Base-by-base conservation (phyloP, 2,329 filamentous ascomycete genomes). In the Thielaviopsis cerberus region DNA sequence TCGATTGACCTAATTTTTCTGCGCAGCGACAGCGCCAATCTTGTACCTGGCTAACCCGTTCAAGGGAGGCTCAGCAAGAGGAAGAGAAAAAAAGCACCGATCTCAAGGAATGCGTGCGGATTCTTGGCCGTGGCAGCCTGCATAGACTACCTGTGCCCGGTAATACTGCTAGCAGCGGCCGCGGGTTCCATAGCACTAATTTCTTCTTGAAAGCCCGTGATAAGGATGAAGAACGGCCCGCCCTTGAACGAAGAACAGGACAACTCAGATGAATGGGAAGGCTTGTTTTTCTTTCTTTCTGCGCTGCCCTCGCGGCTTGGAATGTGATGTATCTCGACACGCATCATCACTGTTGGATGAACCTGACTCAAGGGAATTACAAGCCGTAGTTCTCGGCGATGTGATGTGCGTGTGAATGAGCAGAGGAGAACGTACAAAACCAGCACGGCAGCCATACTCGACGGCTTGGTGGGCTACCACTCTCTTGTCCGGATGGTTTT, bases 81-180 rank as follows among this genome's bases (percentile, higher is more conserved):
- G 34, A 11, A 6, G 27, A 30, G n/a, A 30, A 11, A 30, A 5
- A 8, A 13, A 37, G 30, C 34, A 10, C 4, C 34, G n/a, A 17
- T 10, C 34, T 41, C 34, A 13, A 17, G 34, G 55, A 57, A 57
- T 57, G 55, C 50, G 11, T n/a, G 26, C 25, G 22, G 24, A 57
- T 57, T 57, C 55, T 51, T 57, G 30, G 23, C 17, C 27, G 55
- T 63, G 55, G 63, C 41, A 56, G 58, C 54, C 27, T 6, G 27
- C 27, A 30, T 11, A 17, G 15, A n/a, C 15, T 41, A 41, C 34
- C 34, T 41, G 34, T 13, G 34, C 34, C 34, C 34, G 34, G 15
- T 15, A 2, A 11, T 5, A 30, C 11, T 37, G 10, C 30, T 15
- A 37, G 4, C 34, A 41, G n/a, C 34, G 34, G 34, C 15, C 15